phyloP scores from a whole-genome alignment of 805 yeast species.

The Saccharomycopsis javanensis region DNA sequence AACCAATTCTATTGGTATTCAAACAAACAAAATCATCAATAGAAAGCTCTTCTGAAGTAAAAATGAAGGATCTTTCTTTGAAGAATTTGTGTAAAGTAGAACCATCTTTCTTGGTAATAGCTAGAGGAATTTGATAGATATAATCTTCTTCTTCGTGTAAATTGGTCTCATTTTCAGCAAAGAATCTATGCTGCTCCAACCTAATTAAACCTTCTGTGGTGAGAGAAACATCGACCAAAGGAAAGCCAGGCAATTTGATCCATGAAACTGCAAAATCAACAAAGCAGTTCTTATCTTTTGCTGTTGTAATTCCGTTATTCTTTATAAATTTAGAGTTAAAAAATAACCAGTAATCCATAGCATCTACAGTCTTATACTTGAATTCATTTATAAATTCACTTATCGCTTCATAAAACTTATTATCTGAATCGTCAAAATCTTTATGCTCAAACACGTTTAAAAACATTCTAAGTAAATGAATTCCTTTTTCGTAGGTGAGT shows the following conservation, averaged over 20 bases:
- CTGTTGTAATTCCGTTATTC: not conserved
- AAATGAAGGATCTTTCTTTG: conserved; percentile 33
- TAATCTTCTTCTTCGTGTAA: conserved; percentile 38
- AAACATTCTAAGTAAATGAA: conserved; percentile 44
- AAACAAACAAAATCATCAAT: conserved; percentile 27
- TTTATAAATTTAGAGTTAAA: conserved; percentile 25
- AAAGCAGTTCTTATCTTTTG: not conserved
- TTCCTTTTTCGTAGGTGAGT: conserved; percentile 50
- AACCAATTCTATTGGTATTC: conserved; percentile 38
- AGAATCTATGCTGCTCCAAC: conserved; percentile 32
- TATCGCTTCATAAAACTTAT: conserved; percentile 29
- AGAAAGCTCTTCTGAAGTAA: conserved; percentile 19
- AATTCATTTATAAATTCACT: conserved; percentile 30
- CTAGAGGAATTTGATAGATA: conserved; percentile 55
- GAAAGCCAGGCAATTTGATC: conserved; percentile 52
- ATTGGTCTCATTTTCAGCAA: conserved; percentile 21
- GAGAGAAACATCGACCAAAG: conserved; percentile 35
- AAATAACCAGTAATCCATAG: conserved; percentile 42
- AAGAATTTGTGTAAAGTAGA: conserved; percentile 30
- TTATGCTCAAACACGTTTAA: conserved; percentile 30
- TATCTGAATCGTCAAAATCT: conserved; percentile 24
- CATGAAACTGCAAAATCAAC: conserved; percentile 43
- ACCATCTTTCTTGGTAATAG: conserved; percentile 31
- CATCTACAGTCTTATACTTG: conserved; percentile 34
- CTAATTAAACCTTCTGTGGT: conserved; percentile 25